Evolutionary conservation across 768 basidiomycete species (phyloP), one percentile per base, ranked within the genome.

Genomic region (Lactifluus piperatus): DNA sequence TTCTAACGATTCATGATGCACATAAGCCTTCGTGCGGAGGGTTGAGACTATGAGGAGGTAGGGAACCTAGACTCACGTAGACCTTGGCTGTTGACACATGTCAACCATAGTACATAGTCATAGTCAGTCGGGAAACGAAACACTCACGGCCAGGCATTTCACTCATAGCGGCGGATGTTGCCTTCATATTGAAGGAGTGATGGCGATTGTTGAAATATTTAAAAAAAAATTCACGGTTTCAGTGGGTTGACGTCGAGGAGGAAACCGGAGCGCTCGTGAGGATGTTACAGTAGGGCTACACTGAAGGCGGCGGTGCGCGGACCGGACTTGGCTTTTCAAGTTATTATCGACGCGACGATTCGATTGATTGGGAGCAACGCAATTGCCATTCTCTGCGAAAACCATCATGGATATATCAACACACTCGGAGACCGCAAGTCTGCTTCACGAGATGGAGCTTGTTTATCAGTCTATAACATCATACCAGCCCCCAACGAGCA

Each of bases 131-230:
- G 57, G 29, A 30, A 36, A 64, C 29, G 27, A n/a, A 51, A 36
- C 8, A 81, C 85, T 71, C 70, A 88, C 89, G 76, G 72, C 84
- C 84, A 45, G 90, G 90, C 88, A 91, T 92, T 37, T 85, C 88
- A 66, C 84, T 81, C 47, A 71, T 73, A 66, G 79, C 77, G 56
- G 76, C 69, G 71, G 79, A 68, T 47, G 84, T 63, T 24, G 51
- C 48, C 22, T 29, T 59, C 64, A 65, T 65, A 13, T 57, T 57
- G 48, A n/a, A 30, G 44, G 34, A 45, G 26, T 20, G 13, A 24
- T 30, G 26, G 29, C n/a, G 14, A 45, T 54, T 51, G 47, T 47
- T 27, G 56, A 59, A 47, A n/a, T 34, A 7, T 34, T 44, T 14
- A 47, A 54, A 24, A 49, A 16, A 24, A 29, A 47, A 45, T 18